Evolutionary conservation across 2,329 filamentous ascomycete species (phyloP).

Genomic region (Aspergillus caelatus): DNA sequence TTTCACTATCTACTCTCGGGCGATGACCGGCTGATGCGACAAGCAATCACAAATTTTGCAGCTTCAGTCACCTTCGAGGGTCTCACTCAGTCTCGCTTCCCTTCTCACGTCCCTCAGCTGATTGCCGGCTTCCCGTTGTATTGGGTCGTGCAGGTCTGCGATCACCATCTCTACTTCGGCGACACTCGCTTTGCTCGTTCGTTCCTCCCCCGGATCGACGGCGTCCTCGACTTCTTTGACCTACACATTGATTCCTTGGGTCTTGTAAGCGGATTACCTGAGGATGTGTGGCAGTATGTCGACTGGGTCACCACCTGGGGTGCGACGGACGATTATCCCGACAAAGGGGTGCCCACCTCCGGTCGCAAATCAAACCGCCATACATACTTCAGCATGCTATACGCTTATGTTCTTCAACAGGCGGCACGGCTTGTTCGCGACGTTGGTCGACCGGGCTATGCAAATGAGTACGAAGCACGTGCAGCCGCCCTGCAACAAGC

Average conservation of each 20-base stretch:
- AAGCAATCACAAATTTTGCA: conserved; percentile 37
- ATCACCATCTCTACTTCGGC: conserved; percentile 36
- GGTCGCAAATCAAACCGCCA: conserved; percentile 40
- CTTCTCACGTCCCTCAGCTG: conserved; percentile 33
- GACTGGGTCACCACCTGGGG: conserved; percentile 40
- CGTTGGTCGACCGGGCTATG: conserved; percentile 37
- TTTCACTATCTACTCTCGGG: conserved; percentile 39
- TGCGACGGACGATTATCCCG: conserved; percentile 31
- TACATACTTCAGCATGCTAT: conserved; percentile 47
- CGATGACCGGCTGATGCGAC: conserved; percentile 36
- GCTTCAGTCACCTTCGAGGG: conserved; percentile 30
- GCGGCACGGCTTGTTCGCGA: conserved; percentile 35
- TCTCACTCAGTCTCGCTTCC: conserved; percentile 35
- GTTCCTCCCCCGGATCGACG: conserved; percentile 29
- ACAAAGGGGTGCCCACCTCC: conserved; percentile 45
- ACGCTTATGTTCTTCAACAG: conserved; percentile 40
- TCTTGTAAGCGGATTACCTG: conserved; percentile 26
- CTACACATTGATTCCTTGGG: conserved; percentile 22
- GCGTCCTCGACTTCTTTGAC: conserved; percentile 29
- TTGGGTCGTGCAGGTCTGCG: conserved; percentile 35
- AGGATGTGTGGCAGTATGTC: conserved; percentile 37
- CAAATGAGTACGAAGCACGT: conserved; percentile 30
- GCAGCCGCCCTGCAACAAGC: conserved; percentile 23
- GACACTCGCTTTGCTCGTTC: conserved; percentile 26
- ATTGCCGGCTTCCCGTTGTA: conserved; percentile 36